These are phyloP conservation scores for Saturnispora gosingensis DNA, from an alignment of 805 yeast species.

Conservation along the genomic window DNA sequence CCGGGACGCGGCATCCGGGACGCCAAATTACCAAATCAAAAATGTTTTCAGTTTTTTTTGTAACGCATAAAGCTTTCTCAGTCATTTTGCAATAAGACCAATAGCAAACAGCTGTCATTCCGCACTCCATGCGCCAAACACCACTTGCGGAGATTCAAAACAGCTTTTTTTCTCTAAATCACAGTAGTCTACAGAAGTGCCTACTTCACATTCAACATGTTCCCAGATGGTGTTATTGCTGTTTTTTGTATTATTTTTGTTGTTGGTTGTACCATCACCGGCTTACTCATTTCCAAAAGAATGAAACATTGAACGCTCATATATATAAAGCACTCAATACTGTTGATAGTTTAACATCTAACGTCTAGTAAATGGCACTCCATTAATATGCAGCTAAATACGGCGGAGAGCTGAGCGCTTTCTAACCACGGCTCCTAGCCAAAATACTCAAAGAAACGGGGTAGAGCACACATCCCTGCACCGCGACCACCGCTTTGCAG, in stretches of 20 bases:
- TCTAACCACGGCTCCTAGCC: too few relatives aligned
- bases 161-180: not conserved
- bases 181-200: not conserved
- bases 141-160: not conserved
- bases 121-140: not conserved
- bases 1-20: not conserved
- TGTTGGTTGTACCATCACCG: constrained; percentile 27
- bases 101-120: not conserved
- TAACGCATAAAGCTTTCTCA: too few relatives aligned
- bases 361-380: too few relatives aligned
- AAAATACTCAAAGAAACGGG: too few relatives aligned
- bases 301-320: constrained; percentile 23
- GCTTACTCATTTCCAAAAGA: constrained; percentile 26
- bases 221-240: constrained; percentile 59
- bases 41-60: not conserved
- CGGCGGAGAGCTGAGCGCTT: too few relatives aligned
- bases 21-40: not conserved
- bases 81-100: not conserved
- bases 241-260: constrained; percentile 48
- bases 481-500: not conserved
- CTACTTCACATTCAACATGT: constrained; percentile 29
- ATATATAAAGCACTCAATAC: not conserved
- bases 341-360: too few relatives aligned
- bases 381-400: too few relatives aligned
- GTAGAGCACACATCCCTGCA: too few relatives aligned